A percentile compares a stretch with the other conserved stretches of the same genome.
Conservation (phyloP, 169 alveolate genomes). For the Plasmodium berghei region DNA sequence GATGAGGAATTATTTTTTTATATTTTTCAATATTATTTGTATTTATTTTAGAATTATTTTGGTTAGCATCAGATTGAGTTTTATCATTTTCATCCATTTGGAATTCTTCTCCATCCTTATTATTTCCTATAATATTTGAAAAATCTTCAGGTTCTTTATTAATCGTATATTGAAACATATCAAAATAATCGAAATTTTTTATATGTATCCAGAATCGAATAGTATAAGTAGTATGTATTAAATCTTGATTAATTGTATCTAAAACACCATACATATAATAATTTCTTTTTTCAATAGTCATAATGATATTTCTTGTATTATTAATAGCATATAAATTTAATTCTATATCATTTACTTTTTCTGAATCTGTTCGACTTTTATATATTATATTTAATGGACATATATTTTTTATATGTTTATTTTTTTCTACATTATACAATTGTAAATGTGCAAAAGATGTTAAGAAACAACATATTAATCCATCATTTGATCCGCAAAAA, state of each 20-base stretch:
- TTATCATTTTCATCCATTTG: not conserved
- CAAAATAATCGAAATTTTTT: constrained; percentile 2
- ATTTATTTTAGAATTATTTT: not conserved
- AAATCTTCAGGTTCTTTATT: not conserved
- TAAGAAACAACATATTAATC: constrained; percentile 30
- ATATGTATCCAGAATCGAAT: constrained; percentile 17
- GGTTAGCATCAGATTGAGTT: not conserved
- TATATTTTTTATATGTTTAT: constrained; percentile 33
- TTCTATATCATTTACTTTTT: constrained; percentile 54
- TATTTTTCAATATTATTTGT: constrained; percentile 4
- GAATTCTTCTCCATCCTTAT: not conserved
- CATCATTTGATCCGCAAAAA: constrained; percentile 53
- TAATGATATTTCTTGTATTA: constrained; percentile 29
- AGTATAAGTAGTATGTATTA: constrained; percentile 2
- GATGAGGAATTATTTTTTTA: constrained; percentile 30
- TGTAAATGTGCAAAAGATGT: constrained; percentile 33
- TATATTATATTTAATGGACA: constrained; percentile 39
- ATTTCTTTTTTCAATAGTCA: constrained; percentile 67
- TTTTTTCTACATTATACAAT: constrained; percentile 37
- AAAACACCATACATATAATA: not conserved
- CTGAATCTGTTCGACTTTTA: constrained; percentile 44
- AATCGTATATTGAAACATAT: too few species aligned
- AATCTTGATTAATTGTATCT: too few species aligned
- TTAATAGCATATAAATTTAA: constrained; percentile 20
- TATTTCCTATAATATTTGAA: not conserved